A percentile compares a stretch with the other conserved stretches of the same genome.
These are phyloP conservation scores for Pyrenophora seminiperda DNA, from an alignment of 2,329 filamentous ascomycete species.

Conservation along the genomic window DNA sequence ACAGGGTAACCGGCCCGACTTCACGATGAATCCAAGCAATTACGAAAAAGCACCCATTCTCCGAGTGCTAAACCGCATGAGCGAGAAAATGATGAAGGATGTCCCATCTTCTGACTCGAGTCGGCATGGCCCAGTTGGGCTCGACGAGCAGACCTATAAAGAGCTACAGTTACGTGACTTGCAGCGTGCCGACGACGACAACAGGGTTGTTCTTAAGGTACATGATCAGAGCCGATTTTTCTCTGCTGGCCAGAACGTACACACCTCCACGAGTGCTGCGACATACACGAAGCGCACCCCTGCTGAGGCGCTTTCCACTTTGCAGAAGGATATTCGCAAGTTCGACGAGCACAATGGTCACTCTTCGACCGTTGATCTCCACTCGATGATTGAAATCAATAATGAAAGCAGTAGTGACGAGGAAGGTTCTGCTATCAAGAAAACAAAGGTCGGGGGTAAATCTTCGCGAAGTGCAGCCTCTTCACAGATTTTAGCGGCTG, in stretches of 20 bases:
- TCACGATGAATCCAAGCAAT: constrained; percentile 81
- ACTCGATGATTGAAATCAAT: constrained; percentile 68
- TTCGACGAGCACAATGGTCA: constrained; percentile 38
- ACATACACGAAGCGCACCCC: constrained; percentile 74
- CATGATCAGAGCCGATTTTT: constrained; percentile 87
- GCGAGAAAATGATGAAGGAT: constrained; percentile 89
- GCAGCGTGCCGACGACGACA: constrained; percentile 72
- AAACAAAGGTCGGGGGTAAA: constrained; percentile 70
- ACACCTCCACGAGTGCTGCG: constrained; percentile 55
- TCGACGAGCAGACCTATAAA: constrained; percentile 75
- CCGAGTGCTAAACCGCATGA: constrained; percentile 84
- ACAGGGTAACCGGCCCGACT: constrained; percentile 83
- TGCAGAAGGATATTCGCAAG: constrained; percentile 67
- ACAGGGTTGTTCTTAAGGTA: constrained; percentile 82
- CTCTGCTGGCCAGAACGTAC: constrained; percentile 56
- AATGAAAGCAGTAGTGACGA: constrained; percentile 66
- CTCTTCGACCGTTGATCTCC: constrained; percentile 58
- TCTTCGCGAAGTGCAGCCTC: constrained; percentile 68
- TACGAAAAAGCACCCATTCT: constrained; percentile 84
- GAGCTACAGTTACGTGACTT: constrained; percentile 81
- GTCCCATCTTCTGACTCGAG: constrained; percentile 79
- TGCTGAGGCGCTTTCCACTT: constrained; percentile 65
- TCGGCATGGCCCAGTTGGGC: constrained; percentile 66
- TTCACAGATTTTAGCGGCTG: constrained; percentile 67
- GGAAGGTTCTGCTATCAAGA: constrained; percentile 63